Evolutionary conservation across 805 yeast species (phyloP), one percentile per base, ranked within the genome.

Genomic region (Cyberlindnera americana): DNA sequence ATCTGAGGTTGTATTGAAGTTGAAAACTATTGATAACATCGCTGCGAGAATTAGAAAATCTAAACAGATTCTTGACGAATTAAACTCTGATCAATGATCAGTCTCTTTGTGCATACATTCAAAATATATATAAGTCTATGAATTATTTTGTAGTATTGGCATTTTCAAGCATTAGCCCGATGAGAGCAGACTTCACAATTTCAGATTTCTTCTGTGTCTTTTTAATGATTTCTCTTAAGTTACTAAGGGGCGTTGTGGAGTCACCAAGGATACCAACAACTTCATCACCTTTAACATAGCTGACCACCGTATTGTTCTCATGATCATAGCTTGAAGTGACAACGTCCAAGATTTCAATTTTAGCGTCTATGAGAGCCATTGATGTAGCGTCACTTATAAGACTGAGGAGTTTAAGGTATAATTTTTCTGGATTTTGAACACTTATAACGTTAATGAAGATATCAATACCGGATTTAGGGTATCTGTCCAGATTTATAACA

Each of bases 391-490:
- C 61, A 28, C 73, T 65, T 21, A 72, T 61, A 21, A 73, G 58
- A 28, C 56, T 59, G 26, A 61, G 61, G 30, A 61, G 57, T 37
- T 59, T 59, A 38, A 60, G 60, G 16, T 46, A 32, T 14, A 56
- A 44, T 23, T 44, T 44, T 28, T 67, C 68, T 4, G 66, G 56
- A n/a, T 50, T 41, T 21, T 51, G 53, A 2, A 61, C 49, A 7
- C 81, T 69, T 21, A 90, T 70, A 7, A 91, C 66, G 28, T 82
- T 76, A 6, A 93, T 67, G 46, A 81, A 82, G 13, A 91, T 73
- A 54, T 83, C 93, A 41, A 91, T 86, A 15, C 90, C 79, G 3
- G 96, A 85, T 61, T 91, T 91, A 5, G 98, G 97, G 59, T 93
- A 93, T 46, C 81, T 79, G 12, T 75, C 75, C 24, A 87, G 65